Evolutionary conservation across 1,139 yeast species (phyloP).

Genomic region (Nakaseomyces uthaithaninus): DNA sequence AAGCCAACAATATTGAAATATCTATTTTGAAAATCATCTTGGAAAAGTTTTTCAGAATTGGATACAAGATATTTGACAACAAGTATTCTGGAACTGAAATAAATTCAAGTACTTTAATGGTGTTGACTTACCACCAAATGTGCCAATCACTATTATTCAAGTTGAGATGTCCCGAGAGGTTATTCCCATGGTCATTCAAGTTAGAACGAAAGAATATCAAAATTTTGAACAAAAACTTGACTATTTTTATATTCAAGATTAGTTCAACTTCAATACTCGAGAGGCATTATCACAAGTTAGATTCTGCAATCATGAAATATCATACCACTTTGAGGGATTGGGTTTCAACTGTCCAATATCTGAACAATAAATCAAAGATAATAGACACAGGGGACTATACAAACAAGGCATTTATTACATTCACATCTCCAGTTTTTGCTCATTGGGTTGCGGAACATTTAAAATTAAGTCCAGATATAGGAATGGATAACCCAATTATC

Average conservation of each 20-base stretch:
- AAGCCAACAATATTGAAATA: slow-evolving; percentile 38
- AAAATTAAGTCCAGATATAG: slow-evolving; percentile 38
- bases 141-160: slow-evolving; percentile 1
- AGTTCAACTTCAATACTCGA: slow-evolving; percentile 4
- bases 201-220: not conserved
- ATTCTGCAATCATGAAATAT: not conserved
- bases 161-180: slow-evolving; percentile 7
- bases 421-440: slow-evolving; percentile 42
- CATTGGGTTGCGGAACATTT: slow-evolving; percentile 49
- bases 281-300: slow-evolving; percentile 5
- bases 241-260: not conserved
- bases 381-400: not conserved
- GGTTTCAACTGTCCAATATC: not conserved
- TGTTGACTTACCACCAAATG: slow-evolving; percentile 3
- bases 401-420: slow-evolving; percentile 46
- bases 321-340: not conserved
- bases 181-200: slow-evolving; percentile 3
- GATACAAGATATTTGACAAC: not conserved
- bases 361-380: not conserved
- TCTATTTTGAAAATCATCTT: slow-evolving; percentile 27
- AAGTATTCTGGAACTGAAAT: not conserved
- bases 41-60: slow-evolving; percentile 14
- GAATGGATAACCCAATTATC: slow-evolving; percentile 38
- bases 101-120: slow-evolving; percentile 1
- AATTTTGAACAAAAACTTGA: not conserved